Percentiles rank a stretch among this genome's conserved stretches.
Evolutionary conservation across 73 alveolate species (phyloP).

Genomic region (Paramecium caudatum): DNA sequence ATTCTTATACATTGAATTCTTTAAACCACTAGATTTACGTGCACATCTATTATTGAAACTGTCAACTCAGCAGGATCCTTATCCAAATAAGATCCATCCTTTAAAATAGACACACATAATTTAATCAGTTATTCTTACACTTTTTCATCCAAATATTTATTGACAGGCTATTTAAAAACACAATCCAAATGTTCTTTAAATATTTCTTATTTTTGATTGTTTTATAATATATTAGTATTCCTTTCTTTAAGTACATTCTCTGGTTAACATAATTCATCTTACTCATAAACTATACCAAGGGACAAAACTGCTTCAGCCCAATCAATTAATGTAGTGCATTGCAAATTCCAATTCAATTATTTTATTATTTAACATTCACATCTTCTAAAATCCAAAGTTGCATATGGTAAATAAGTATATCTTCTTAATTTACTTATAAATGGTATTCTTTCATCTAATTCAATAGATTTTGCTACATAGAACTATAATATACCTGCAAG

Average conservation of each 20-base stretch:
- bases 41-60: slow-evolving; percentile 58
- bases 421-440: slow-evolving; percentile 72
- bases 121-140: slow-evolving; percentile 31
- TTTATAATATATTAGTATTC: slow-evolving; percentile 13
- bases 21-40: slow-evolving; percentile 46
- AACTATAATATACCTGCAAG: slow-evolving; percentile 65
- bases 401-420: slow-evolving; percentile 64
- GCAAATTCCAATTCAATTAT: slow-evolving; percentile 70
- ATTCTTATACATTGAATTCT: background rate
- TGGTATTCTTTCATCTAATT: slow-evolving; percentile 78
- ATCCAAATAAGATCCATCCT: slow-evolving; percentile 34
- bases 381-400: slow-evolving; percentile 64
- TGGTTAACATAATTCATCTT: slow-evolving; percentile 43
- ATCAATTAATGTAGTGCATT: slow-evolving; percentile 72
- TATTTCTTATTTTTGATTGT: background rate
- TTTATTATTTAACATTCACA: slow-evolving; percentile 62
- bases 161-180: slow-evolving; percentile 14
- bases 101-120: slow-evolving; percentile 9
- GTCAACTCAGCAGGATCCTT: slow-evolving; percentile 68
- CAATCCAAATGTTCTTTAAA: slow-evolving; percentile 41
- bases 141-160: background rate
- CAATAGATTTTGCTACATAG: slow-evolving; percentile 69
- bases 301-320: slow-evolving; percentile 56
- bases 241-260: slow-evolving; percentile 71
- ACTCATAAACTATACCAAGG: slow-evolving; percentile 55